Evolutionary conservation across 768 basidiomycete genomes (phyloP), one percentile per base, ranked within the genome.

Genomic region (Rhizopogon roseolus): DNA sequence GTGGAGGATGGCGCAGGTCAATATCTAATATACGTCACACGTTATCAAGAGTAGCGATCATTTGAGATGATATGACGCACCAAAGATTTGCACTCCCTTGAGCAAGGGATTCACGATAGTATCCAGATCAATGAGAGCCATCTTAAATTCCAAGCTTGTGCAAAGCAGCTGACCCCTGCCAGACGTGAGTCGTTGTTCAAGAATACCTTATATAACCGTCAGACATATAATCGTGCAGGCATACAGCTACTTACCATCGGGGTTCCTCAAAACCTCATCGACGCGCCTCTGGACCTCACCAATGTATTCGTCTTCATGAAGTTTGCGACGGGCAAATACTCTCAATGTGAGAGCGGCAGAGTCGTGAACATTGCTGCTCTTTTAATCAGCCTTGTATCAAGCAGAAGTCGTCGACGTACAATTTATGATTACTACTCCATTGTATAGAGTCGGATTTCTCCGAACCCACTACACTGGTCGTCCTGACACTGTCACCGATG

Each of bases 1-100:
- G 29, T 6, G 54, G 54, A 4, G 43, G 51, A 32, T 55, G 41
- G 44, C 37, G 46, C 6, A 55, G 28, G 29, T 55, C 36, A 14
- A 55, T 9, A 7, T 19, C 54, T 55, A 17, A 34, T 25, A 6
- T 32, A 37, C 19, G 17, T 28, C 34, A 19, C 36, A 42, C 25
- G 7, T 27, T 8, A 10, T 53, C 29, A 53, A 28, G 19, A 16
- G 16, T 9, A n/a, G 16, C 14, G 2, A 9, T 36, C 22, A 36
- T 22, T 25, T 8, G 5, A 25, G 34, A 6, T 10, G 19, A 48
- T 48, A 8, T 48, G 5, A 34, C 46, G 34, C 22, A 48, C 32
- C 32, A 3, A 16, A 48, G 2, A 48, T 37, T 22, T 36, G 46
- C 16, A 48, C 34, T 48, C 19, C 14, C 8, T 5, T 14, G 16